Base-by-base conservation (phyloP, 305 asterid genomes). In the Petunia hybrid region DNA sequence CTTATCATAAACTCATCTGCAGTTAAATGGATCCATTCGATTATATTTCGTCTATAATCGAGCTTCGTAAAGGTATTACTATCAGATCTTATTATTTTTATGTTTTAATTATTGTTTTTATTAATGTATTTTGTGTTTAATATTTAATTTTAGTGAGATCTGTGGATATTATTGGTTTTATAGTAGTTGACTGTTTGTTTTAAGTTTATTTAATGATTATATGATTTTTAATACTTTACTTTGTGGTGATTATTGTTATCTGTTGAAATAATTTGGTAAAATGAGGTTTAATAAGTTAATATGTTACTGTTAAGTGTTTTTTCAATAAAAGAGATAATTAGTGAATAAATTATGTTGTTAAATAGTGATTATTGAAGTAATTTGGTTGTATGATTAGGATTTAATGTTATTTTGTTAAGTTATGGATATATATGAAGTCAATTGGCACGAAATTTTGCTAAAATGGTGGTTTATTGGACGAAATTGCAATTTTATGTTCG, bases 41-140 rank as follows among this genome's bases (percentile, higher is more conserved):
- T 86, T 80, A 87, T 90, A 85, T 83, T 56, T 87, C 87, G 82
- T 91, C 92, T 83, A 80, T 81, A 57, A 71, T 83, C 53, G 90
- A 88, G 86, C 94, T 89, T 68, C 92, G 91, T 41, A 84, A 91
- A 91, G 98, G 98, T 94, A 40, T 45, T 63, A 55, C 81, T 61
- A 14, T 55, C 90, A 87, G 95, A 93, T 92, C 94, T 79, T 68
- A 59, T 62, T 77, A 69, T 38, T 61, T 5, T 42, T 65, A 39
- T 69, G 78, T n/a, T 76, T 7, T 45, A 64, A 42, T 81, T 84
- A 55, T 38, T n/a, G 4, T 55, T 55, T 59, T 13, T 60, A 1
- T 81, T 81, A 77, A 6, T 12, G 35, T 42, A 36, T 60, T 38
- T 7, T 68, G 38, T 66, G 67, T 5, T 82, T 63, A 59, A 59